A percentile compares a stretch with the other conserved stretches of the same genome.
phyloP scores from a whole-genome alignment of 2,329 filamentous ascomycete genomes.

The Fusarium phyllophilum region DNA sequence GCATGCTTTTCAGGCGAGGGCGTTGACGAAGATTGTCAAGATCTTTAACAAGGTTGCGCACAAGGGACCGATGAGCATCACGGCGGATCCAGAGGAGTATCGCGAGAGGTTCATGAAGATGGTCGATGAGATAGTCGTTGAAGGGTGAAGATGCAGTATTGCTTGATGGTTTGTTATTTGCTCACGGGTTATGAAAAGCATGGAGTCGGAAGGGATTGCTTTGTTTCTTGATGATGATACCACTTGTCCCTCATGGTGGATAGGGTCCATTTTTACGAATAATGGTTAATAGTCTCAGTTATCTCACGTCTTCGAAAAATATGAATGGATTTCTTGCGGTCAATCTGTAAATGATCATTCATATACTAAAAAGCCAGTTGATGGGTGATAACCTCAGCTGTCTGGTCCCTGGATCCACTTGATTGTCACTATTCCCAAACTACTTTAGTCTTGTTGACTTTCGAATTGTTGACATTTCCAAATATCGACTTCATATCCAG shows the following conservation, averaged over 20 bases:
- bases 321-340: background rate
- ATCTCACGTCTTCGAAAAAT: background rate
- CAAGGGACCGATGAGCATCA: slow-evolving; percentile 79
- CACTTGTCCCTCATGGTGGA: background rate
- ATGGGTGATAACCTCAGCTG: background rate
- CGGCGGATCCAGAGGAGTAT: slow-evolving; percentile 75
- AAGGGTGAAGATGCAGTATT: slow-evolving; percentile 32
- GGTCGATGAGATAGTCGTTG: slow-evolving; percentile 56
- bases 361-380: background rate
- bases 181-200: background rate
- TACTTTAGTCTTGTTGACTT: background rate
- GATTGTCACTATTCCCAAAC: background rate
- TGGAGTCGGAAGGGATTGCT: background rate
- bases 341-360: background rate
- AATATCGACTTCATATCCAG: accelerated
- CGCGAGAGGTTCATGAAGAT: slow-evolving; percentile 62
- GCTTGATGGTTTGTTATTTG: background rate
- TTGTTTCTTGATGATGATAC: background rate
- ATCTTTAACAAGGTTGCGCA: slow-evolving; percentile 70
- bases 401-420: background rate
- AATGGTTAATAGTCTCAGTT: background rate
- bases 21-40: slow-evolving; percentile 73
- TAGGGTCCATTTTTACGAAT: background rate
- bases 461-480: too few relatives aligned
- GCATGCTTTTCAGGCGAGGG: slow-evolving; percentile 72